phyloP scores from a whole-genome alignment of 192 early-diverging fungal species.

The Umbelopsis sp. region DNA sequence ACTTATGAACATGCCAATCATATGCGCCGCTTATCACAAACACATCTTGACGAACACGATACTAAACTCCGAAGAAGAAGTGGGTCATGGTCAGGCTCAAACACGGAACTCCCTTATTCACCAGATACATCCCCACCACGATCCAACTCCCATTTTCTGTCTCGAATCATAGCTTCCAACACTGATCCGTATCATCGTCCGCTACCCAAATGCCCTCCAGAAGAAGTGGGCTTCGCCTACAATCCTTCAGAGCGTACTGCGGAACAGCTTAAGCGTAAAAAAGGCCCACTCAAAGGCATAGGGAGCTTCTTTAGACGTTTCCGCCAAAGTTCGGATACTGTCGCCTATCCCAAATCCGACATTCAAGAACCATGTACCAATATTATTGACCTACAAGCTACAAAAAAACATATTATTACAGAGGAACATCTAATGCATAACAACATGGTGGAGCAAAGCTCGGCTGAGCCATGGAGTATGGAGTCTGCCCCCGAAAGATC shows the following conservation, averaged over 20 bases:
- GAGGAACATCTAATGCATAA: too few relatives aligned
- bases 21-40: not conserved
- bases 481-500: not conserved
- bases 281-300: conserved; percentile 11
- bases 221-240: conserved; percentile 1
- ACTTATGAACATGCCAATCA: not conserved
- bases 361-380: too few relatives aligned
- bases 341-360: too few relatives aligned
- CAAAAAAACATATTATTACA: too few relatives aligned
- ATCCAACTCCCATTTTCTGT: conserved; percentile 3
- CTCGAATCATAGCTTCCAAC: not conserved
- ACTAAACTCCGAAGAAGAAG: conserved; percentile 1
- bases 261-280: not conserved
- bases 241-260: conserved; percentile 9
- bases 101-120: not conserved
- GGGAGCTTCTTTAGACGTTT: not conserved
- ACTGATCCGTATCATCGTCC: not conserved
- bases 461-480: not conserved
- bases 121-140: not conserved
- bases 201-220: not conserved
- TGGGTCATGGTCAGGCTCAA: conserved; percentile 11
- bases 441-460: too few relatives aligned
- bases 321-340: not conserved
- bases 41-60: not conserved
- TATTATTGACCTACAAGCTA: too few relatives aligned